A percentile compares a stretch with the other conserved stretches of the same genome.
These are phyloP conservation scores for Dichomitus squalens DNA, from an alignment of 1,284 basidiomycete genomes.

Conservation along the genomic window DNA sequence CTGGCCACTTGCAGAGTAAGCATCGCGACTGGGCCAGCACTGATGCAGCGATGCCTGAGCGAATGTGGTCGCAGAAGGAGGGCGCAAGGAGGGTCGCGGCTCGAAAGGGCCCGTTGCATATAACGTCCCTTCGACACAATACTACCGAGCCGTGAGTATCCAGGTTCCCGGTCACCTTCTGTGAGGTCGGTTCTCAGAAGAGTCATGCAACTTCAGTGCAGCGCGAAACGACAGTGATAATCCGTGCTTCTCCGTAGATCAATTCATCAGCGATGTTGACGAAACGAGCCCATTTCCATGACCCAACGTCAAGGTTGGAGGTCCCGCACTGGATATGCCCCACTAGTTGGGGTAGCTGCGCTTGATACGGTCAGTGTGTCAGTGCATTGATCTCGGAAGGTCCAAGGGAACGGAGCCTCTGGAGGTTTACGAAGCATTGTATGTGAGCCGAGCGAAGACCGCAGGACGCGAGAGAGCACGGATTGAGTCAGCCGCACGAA, in stretches of 20 bases:
- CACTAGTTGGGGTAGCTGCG: no score
- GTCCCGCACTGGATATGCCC: no score
- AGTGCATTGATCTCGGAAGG: not conserved
- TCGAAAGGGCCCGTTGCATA: conserved; percentile 2
- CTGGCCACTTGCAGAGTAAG: conserved; percentile 22
- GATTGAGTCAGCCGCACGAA: not conserved
- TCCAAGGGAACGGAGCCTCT: not conserved
- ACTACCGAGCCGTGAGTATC: conserved; percentile 8
- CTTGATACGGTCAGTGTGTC: no score
- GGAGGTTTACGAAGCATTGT: not conserved
- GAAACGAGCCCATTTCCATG: no score
- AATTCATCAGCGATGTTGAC: no score
- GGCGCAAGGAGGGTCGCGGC: not conserved
- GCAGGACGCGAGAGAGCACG: not conserved
- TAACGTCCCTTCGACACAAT: not conserved
- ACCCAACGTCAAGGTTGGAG: no score
- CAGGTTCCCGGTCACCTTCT: conserved; percentile 4
- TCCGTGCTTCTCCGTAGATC: not conserved
- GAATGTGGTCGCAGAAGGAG: not conserved
- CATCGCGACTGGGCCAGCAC: conserved; percentile 1
- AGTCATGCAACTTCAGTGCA: not conserved
- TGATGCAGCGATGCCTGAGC: not conserved
- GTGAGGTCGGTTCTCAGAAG: not conserved
- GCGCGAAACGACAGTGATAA: not conserved
- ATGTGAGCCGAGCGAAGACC: not conserved